phyloP scores from a whole-genome alignment of 176 grass and related monocot genomes.

The Zoysia pacifica region DNA sequence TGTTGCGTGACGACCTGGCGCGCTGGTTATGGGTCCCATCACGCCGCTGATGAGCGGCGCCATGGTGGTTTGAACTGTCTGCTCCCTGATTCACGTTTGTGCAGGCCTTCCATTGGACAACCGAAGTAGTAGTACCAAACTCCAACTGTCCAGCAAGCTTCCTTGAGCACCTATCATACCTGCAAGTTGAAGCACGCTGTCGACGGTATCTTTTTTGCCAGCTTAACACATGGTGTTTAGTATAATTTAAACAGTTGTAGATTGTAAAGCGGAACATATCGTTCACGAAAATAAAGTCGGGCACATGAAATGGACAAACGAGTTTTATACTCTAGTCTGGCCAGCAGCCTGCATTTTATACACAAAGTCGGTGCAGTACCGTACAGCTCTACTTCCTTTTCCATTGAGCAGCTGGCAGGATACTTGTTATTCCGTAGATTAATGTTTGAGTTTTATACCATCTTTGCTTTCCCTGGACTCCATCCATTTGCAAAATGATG shows the following conservation, averaged over 20 bases:
- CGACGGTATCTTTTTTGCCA: conserved; percentile 26
- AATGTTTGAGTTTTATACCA: not conserved
- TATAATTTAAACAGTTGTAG: not conserved
- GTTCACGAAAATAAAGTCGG: not conserved
- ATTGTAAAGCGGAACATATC: not conserved
- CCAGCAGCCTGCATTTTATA: not conserved
- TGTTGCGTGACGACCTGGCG: not conserved
- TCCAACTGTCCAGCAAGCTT: not conserved
- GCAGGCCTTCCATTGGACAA: not conserved
- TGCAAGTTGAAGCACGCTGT: conserved; percentile 21
- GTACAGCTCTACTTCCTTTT: not conserved
- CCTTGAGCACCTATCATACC: not conserved
- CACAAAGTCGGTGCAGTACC: not conserved
- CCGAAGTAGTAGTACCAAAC: not conserved
- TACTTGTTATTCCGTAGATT: not conserved
- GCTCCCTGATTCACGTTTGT: not conserved
- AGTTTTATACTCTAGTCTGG: not conserved
- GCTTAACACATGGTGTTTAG: conserved; percentile 4
- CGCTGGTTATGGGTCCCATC: conserved; percentile 16
- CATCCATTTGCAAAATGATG: too few relatives aligned
- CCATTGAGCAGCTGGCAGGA: not conserved
- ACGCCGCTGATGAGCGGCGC: not conserved
- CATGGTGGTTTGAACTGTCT: not conserved
- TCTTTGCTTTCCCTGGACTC: not conserved
- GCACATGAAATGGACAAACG: not conserved